Percentiles rank a stretch among this genome's conserved stretches.
phyloP scores from a whole-genome alignment of 306 rosid species.

The Castanospermum australe region DNA sequence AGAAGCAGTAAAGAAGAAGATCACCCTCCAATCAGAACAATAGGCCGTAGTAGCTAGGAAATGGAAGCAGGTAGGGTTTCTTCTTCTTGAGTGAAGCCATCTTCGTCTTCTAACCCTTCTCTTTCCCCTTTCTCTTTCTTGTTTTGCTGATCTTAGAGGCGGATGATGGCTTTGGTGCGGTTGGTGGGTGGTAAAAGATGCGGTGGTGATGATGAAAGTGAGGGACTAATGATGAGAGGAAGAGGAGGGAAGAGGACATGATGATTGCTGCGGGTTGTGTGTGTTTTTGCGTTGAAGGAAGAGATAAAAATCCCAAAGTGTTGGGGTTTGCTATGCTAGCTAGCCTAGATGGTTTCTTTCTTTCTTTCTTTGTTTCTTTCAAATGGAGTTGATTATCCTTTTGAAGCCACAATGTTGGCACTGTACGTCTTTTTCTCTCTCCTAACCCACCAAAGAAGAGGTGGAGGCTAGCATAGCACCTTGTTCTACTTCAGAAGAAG shows the following conservation, averaged over 20 bases:
- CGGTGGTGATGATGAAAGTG: conserved; percentile 60
- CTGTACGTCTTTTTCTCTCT: conserved; percentile 23
- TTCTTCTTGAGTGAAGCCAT: conserved; percentile 69
- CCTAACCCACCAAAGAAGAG: conserved; percentile 27
- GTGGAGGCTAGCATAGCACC: neutral
- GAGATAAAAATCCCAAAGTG: conserved; percentile 33
- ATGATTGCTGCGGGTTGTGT: conserved; percentile 53
- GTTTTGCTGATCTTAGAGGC: conserved; percentile 28
- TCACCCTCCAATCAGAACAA: conserved; percentile 15
- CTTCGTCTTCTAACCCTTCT: conserved; percentile 48
- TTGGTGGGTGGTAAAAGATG: conserved; percentile 48
- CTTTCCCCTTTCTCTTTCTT: conserved; percentile 46
- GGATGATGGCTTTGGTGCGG: conserved; percentile 45
- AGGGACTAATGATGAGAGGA: conserved; percentile 66
- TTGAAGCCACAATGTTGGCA: conserved; percentile 38
- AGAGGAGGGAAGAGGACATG: conserved; percentile 60
- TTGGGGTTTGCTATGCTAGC: conserved; percentile 15
- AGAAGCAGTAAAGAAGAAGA: conserved; percentile 38
- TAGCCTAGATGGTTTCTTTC: neutral
- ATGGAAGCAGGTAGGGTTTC: conserved; percentile 56
- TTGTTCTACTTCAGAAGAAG: neutral
- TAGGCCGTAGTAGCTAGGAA: neutral
- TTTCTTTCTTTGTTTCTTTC: conserved; percentile 19
- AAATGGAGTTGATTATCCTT: conserved; percentile 35
- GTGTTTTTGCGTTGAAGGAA: conserved; percentile 41